Evolutionary conservation across 805 yeast species (phyloP).

Genomic region (Spathaspora girioi): DNA sequence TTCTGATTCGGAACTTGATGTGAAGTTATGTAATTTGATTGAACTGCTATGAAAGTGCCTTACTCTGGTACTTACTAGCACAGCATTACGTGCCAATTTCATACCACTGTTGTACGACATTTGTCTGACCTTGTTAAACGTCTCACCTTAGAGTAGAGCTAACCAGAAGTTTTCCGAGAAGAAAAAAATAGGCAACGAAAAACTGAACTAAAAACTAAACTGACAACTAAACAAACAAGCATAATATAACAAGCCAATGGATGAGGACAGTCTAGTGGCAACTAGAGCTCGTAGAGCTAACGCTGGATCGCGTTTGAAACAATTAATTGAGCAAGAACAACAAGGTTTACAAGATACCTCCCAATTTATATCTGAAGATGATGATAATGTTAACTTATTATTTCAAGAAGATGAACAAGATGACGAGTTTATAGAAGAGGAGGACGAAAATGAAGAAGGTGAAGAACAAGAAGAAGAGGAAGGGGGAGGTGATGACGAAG

Average conservation of each 20-base stretch:
- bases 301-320: constrained; percentile 83
- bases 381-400: constrained; percentile 67
- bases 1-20: constrained; percentile 57
- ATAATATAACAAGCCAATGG: constrained; percentile 2
- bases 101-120: not conserved
- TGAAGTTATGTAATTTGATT: constrained; percentile 7
- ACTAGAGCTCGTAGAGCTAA: constrained; percentile 78
- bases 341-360: constrained; percentile 32
- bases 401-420: constrained; percentile 51
- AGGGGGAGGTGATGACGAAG: constrained; percentile 15
- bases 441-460: constrained; percentile 15
- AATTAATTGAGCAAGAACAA: constrained; percentile 69
- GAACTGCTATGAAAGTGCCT: not conserved
- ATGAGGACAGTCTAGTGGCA: constrained; percentile 59
- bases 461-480: constrained; percentile 14
- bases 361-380: constrained; percentile 53
- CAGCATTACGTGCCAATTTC: not conserved
- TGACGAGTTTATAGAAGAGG: constrained; percentile 25
- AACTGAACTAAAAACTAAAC: too few species aligned
- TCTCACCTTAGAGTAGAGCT: not conserved
- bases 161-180: not conserved
- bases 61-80: not conserved
- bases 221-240: not conserved
- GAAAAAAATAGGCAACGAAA: not conserved
- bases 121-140: not conserved